These are phyloP conservation scores for Staphylotrichum tortipilum DNA, from an alignment of 495 filamentous ascomycete species.

Conservation along the genomic window DNA sequence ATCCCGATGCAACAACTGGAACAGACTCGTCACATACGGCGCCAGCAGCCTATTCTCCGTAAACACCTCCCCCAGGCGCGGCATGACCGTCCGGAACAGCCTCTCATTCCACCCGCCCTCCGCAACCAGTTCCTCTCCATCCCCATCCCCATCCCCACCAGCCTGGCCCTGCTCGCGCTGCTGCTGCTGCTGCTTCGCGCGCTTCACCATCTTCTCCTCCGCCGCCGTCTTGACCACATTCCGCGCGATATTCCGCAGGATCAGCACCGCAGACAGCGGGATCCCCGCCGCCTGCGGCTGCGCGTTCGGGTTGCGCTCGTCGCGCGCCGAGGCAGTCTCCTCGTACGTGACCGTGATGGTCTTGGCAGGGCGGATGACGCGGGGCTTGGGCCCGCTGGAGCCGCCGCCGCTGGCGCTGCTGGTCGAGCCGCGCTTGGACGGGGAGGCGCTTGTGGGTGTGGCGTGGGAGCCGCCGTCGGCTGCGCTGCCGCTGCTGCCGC, in stretches of 20 bases:
- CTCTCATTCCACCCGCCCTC: constrained; percentile 39
- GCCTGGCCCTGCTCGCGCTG: too few relatives aligned
- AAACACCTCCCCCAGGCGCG: constrained; percentile 44
- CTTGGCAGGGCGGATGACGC: constrained; percentile 43
- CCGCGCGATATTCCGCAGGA: constrained; percentile 81
- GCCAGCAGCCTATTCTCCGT: constrained; percentile 44
- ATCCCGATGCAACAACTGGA: constrained; percentile 20
- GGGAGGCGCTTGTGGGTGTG: not conserved
- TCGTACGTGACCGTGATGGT: constrained; percentile 44
- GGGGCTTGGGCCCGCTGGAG: constrained; percentile 30
- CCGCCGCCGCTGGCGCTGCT: not conserved
- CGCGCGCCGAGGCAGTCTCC: constrained; percentile 57
- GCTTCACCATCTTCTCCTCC: constrained; percentile 45
- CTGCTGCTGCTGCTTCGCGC: constrained; percentile 1
- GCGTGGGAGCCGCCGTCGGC: not conserved
- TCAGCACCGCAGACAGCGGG: constrained; percentile 72
- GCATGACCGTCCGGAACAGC: constrained; percentile 43
- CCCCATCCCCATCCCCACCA: constrained; percentile 27
- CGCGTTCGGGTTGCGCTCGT: constrained; percentile 54
- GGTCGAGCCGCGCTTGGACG: constrained; percentile 7
- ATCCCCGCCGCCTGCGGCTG: constrained; percentile 68
- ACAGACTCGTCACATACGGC: constrained; percentile 21
- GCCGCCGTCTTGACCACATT: constrained; percentile 55
- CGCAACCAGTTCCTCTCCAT: constrained; percentile 22
- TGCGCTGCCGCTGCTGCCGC: not conserved